Percentiles rank a stretch among this genome's conserved stretches.
These are phyloP conservation scores for Candida pseudoviswanathii DNA, from an alignment of 1,139 yeast genomes.

Conservation along the genomic window DNA sequence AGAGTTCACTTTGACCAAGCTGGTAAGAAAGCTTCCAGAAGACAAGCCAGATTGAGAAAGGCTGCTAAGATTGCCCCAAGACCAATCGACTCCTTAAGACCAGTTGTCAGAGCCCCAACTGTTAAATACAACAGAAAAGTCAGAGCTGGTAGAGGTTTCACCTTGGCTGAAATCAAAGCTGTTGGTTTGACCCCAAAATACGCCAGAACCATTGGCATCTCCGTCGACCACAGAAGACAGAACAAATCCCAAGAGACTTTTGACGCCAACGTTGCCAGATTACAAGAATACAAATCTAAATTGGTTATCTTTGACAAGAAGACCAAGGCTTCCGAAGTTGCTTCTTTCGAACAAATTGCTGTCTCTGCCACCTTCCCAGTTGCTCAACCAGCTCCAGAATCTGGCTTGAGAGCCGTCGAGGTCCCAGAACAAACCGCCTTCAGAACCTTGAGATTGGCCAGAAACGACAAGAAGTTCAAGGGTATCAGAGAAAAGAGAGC, in stretches of 20 bases:
- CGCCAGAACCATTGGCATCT: slow-evolving; percentile 98
- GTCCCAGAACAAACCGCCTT: slow-evolving; percentile 84
- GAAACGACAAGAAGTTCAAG: slow-evolving; percentile 88
- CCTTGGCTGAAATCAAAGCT: slow-evolving; percentile 97
- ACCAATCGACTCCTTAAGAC: slow-evolving; percentile 95
- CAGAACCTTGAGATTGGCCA: slow-evolving; percentile 95
- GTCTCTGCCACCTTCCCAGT: slow-evolving; percentile 90
- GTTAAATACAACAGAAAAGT: slow-evolving; percentile 98
- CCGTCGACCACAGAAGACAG: slow-evolving; percentile 99
- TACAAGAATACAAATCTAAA: slow-evolving; percentile 94
- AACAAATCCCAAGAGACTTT: slow-evolving; percentile 97
- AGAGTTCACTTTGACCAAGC: slow-evolving; percentile 99
- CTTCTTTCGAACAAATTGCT: slow-evolving; percentile 73
- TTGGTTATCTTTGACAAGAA: slow-evolving; percentile 95
- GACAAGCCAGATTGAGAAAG: slow-evolving; percentile 90
- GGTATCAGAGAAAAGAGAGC: slow-evolving; percentile 99
- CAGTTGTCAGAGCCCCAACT: slow-evolving; percentile 98
- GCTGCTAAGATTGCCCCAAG: slow-evolving; percentile 97
- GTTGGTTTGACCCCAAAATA: slow-evolving; percentile 93
- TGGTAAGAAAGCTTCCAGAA: slow-evolving; percentile 97
- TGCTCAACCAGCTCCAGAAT: slow-evolving; percentile 71
- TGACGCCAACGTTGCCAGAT: slow-evolving; percentile 93
- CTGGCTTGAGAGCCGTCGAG: slow-evolving; percentile 90
- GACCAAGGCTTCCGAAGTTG: slow-evolving; percentile 69
- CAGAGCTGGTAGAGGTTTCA: slow-evolving; percentile 99